A percentile compares a stretch with the other conserved stretches of the same genome.
Conservation (phyloP, 2,329 filamentous ascomycete genomes). For the Chrysoporthe cubensis region DNA sequence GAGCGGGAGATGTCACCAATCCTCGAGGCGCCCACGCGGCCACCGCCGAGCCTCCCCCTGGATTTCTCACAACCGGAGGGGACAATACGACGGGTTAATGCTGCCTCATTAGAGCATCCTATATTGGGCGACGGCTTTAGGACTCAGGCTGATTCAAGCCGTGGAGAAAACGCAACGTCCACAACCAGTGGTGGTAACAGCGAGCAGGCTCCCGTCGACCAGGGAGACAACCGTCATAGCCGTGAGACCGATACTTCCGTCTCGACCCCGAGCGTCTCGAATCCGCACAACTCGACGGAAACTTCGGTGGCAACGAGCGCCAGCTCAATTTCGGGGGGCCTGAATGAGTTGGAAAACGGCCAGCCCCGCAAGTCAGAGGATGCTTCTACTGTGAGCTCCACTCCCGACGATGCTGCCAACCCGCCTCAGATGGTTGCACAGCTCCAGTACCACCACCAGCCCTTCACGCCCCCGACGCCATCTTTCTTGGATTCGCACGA, state of each 20-base stretch:
- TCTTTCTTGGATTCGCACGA: conserved; percentile 46
- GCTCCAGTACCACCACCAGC: conserved; percentile 65
- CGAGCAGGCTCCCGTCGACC: conserved; percentile 40
- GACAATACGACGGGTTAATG: conserved; percentile 22
- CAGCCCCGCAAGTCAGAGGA: conserved; percentile 43
- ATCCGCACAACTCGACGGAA: conserved; percentile 53
- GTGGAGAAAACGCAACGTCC: conserved; percentile 30
- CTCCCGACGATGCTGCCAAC: conserved; percentile 49
- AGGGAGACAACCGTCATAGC: conserved; percentile 51
- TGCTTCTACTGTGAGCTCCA: conserved; percentile 55
- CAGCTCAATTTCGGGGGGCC: conserved; percentile 55
- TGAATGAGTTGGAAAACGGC: conserved; percentile 52
- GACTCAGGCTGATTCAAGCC: conserved; percentile 31
- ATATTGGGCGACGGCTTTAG: conserved; percentile 10
- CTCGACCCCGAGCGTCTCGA: conserved; percentile 52
- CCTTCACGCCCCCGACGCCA: conserved; percentile 47
- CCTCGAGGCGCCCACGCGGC: conserved; percentile 43
- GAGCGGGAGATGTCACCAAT: conserved; percentile 41
- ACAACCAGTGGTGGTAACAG: conserved; percentile 31
- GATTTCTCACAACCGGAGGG: conserved; percentile 28
- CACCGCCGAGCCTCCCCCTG: conserved; percentile 41
- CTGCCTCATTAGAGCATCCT: conserved; percentile 14
- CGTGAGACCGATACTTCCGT: conserved; percentile 58
- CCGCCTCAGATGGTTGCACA: conserved; percentile 55
- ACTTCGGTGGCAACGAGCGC: conserved; percentile 60